A percentile compares a stretch with the other conserved stretches of the same genome.
phyloP scores from a whole-genome alignment of 2,329 filamentous ascomycete genomes.

The Podosphaera xanthii region DNA sequence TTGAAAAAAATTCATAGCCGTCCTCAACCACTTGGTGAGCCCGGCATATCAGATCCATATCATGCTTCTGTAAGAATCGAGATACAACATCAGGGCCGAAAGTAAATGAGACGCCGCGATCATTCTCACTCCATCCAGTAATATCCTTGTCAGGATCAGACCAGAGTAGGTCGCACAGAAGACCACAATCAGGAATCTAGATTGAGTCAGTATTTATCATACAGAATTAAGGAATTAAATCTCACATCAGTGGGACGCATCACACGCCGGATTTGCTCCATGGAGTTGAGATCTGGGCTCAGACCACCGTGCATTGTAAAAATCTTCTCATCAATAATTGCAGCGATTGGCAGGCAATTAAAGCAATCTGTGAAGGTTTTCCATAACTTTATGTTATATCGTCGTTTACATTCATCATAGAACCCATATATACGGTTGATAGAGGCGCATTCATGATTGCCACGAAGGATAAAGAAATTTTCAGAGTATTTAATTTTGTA shows the following conservation, averaged over 20 bases:
- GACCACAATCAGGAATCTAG: conserved; percentile 57
- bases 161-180: conserved; percentile 94
- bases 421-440: conserved; percentile 2
- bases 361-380: conserved; percentile 99
- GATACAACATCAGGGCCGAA: conserved; percentile 96
- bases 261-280: conserved; percentile 98
- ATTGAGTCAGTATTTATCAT: conserved; percentile 30
- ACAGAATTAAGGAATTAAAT: conserved; percentile 10
- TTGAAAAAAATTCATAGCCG: conserved; percentile 98
- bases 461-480: conserved; percentile 3
- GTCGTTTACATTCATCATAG: conserved; percentile 2
- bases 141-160: conserved; percentile 99
- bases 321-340: conserved; percentile 99
- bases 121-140: conserved; percentile 97
- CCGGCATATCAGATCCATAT: conserved; percentile 98
- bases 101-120: conserved; percentile 94
- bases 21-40: conserved; percentile 98
- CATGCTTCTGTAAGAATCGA: conserved; percentile 93
- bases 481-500: conserved; percentile 55
- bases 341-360: conserved; percentile 85
- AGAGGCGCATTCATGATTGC: conserved; percentile 2
- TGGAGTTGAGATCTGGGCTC: conserved; percentile 92
- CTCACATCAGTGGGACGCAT: conserved; percentile 94
- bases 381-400: conserved; percentile 21
- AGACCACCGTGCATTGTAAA: conserved; percentile 99